Conservation (phyloP, 2,329 filamentous ascomycete genomes). For the Stachybotrys chlorohalonatus region DNA sequence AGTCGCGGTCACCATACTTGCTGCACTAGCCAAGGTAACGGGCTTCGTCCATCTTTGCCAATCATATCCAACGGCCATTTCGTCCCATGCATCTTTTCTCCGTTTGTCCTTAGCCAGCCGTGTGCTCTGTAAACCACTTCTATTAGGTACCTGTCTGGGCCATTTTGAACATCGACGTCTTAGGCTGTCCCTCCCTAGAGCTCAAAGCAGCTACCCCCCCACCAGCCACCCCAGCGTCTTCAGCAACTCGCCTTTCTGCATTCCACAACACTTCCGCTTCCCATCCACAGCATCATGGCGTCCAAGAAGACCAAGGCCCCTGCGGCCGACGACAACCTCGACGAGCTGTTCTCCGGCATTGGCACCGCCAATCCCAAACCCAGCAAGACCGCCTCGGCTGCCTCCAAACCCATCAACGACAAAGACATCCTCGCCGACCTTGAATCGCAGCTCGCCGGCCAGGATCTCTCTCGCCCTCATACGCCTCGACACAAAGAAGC, state of each 20-base stretch:
- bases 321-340: constrained; percentile 52
- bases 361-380: constrained; percentile 39
- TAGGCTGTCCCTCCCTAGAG: neutral
- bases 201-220: constrained; percentile 3
- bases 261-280: neutral
- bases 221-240: constrained; percentile 1
- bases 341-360: constrained; percentile 57
- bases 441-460: constrained; percentile 60
- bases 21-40: neutral
- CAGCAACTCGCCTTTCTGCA: constrained; percentile 1
- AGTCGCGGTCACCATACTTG: no score
- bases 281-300: constrained; percentile 36
- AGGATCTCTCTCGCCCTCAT: constrained; percentile 66
- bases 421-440: constrained; percentile 83
- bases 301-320: constrained; percentile 49
- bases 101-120: neutral
- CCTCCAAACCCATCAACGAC: constrained; percentile 40
- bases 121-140: neutral
- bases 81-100: neutral
- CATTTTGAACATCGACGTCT: neutral
- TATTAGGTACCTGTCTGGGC: no score
- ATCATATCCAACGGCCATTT: neutral
- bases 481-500: constrained; percentile 65
- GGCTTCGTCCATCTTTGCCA: neutral
- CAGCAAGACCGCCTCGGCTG: constrained; percentile 34